phyloP scores from a whole-genome alignment of 179 eudicot species.

The Spinacia oleracea region DNA sequence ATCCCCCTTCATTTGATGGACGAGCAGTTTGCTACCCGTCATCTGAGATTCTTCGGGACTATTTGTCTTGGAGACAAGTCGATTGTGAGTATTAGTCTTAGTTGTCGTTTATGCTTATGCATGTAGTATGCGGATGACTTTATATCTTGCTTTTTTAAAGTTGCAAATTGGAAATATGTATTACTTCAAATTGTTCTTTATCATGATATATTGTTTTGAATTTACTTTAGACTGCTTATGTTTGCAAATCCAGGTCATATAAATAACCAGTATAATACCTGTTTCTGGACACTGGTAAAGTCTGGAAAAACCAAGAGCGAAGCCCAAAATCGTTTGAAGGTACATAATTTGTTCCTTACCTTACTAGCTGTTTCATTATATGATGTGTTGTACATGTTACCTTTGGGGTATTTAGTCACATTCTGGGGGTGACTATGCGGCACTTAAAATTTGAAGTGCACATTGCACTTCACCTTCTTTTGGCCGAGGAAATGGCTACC shows the following conservation, averaged over 20 bases:
- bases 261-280: constrained; percentile 96
- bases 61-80: constrained; percentile 96
- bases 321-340: constrained; percentile 75
- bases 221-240: background rate
- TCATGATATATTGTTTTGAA: background rate
- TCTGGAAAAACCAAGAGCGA: constrained; percentile 75
- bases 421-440: background rate
- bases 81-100: constrained; percentile 62
- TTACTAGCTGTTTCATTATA: background rate
- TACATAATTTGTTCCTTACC: constrained; percentile 20
- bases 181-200: background rate
- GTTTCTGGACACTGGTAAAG: constrained; percentile 93
- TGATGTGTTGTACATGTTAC: background rate
- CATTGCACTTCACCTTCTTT: background rate
- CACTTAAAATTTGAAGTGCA: background rate
- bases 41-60: constrained; percentile 64
- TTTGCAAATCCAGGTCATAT: constrained; percentile 66
- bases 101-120: background rate
- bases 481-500: no score
- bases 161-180: background rate
- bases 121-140: background rate
- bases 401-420: background rate
- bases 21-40: constrained; percentile 96
- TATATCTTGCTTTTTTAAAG: background rate
- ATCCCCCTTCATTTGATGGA: constrained; percentile 82